These are phyloP conservation scores for Yamadazyma takamatsuzukensis DNA, from an alignment of 805 yeast species.

Conservation along the genomic window DNA sequence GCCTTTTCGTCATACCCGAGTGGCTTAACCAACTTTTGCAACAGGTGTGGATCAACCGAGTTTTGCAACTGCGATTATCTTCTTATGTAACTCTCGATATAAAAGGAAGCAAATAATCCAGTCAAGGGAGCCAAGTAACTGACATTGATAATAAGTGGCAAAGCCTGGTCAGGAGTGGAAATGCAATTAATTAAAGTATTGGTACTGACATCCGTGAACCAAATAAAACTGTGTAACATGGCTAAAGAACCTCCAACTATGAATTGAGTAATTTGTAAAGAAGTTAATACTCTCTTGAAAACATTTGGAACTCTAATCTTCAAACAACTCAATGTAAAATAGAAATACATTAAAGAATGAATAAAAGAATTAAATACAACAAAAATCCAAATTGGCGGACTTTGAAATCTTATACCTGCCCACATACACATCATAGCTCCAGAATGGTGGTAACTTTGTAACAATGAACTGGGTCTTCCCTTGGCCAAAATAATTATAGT, in stretches of 20 bases:
- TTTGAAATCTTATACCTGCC: conserved; percentile 66
- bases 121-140: conserved; percentile 66
- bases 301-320: conserved; percentile 53
- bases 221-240: conserved; percentile 58
- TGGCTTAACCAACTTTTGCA: no score
- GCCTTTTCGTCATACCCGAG: no score
- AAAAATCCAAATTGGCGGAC: conserved; percentile 79
- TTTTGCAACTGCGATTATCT: conserved; percentile 2
- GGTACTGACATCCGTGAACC: conserved; percentile 48
- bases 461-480: conserved; percentile 61
- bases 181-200: conserved; percentile 45
- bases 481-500: conserved; percentile 63
- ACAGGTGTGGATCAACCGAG: no score
- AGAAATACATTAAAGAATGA: conserved; percentile 71
- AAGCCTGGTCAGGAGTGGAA: conserved; percentile 54
- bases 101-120: conserved; percentile 59
- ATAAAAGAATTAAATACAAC: conserved; percentile 78
- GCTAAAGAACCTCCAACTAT: conserved; percentile 67
- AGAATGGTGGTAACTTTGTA: conserved; percentile 74
- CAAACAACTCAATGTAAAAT: conserved; percentile 59
- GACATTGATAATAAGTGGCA: conserved; percentile 61
- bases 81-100: conserved; percentile 53
- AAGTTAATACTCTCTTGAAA: conserved; percentile 57
- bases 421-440: conserved; percentile 83
- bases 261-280: conserved; percentile 67